Evolutionary conservation across 202 grass and related monocot genomes (phyloP).

Genomic region (Panicum virgatum): DNA sequence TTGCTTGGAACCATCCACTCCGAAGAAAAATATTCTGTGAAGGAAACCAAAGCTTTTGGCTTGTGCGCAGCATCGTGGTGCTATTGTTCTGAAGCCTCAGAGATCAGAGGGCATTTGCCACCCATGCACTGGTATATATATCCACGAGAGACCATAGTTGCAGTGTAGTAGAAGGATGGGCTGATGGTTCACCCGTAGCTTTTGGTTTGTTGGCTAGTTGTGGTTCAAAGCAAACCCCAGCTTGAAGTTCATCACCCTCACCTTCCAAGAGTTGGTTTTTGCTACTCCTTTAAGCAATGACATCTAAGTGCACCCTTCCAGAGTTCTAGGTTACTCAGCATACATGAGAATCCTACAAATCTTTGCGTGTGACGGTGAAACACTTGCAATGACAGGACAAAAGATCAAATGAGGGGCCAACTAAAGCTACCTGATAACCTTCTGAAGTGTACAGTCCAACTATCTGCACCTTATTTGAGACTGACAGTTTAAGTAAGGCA

Average conservation of each 20-base stretch:
- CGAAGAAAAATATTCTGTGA: background rate
- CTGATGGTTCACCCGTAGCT: constrained; percentile 52
- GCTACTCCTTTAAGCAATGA: constrained; percentile 49
- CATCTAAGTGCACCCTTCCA: constrained; percentile 38
- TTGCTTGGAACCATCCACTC: background rate
- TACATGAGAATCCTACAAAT: constrained; percentile 12
- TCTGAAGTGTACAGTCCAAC: constrained; percentile 44
- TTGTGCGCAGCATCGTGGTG: background rate
- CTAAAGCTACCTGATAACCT: constrained; percentile 35
- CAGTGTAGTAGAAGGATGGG: constrained; percentile 30
- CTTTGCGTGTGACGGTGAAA: constrained; percentile 17
- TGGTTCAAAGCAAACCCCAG: constrained; percentile 44
- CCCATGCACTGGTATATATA: constrained; percentile 43
- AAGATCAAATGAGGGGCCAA: background rate
- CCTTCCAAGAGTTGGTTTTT: constrained; percentile 42
- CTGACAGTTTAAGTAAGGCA: background rate
- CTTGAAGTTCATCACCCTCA: constrained; percentile 39
- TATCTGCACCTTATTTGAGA: constrained; percentile 29
- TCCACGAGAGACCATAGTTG: constrained; percentile 17
- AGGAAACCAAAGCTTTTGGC: background rate
- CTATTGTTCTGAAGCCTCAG: background rate
- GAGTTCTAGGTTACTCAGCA: constrained; percentile 37
- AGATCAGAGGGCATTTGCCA: constrained; percentile 9
- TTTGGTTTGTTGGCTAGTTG: constrained; percentile 63
- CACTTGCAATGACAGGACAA: background rate